Evolutionary conservation across 495 filamentous ascomycete species (phyloP).

Genomic region (Aspergillus ellipticus): DNA sequence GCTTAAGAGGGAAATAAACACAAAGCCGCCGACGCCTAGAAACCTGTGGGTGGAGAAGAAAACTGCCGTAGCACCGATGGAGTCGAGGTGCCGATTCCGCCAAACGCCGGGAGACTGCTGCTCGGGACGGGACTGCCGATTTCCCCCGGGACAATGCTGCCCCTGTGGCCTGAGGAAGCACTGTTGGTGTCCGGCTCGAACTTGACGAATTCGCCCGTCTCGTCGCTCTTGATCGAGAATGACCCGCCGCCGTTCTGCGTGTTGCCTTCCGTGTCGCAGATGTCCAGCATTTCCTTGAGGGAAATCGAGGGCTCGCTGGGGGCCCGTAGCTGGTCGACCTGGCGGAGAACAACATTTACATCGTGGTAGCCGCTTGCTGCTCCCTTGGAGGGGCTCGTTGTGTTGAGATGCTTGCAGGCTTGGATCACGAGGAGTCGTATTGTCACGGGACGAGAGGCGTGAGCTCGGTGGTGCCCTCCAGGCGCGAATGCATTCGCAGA

Average conservation of each 20-base stretch:
- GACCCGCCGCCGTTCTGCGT: conserved; percentile 81
- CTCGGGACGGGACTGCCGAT: conserved; percentile 48
- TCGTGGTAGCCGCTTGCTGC: conserved; percentile 56
- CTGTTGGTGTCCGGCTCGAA: conserved; percentile 54
- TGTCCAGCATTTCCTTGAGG: conserved; percentile 74
- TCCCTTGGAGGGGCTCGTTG: conserved; percentile 30
- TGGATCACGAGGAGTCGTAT: conserved; percentile 57
- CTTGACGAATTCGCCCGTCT: conserved; percentile 53
- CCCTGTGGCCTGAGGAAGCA: conserved; percentile 35
- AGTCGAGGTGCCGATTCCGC: conserved; percentile 30
- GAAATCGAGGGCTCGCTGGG: conserved; percentile 55
- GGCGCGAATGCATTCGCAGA: conserved; percentile 50
- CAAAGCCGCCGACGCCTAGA: conserved; percentile 24
- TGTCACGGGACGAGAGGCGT: conserved; percentile 49
- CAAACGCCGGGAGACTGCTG: conserved; percentile 42
- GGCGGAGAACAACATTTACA: conserved; percentile 59
- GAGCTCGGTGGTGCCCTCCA: conserved; percentile 40
- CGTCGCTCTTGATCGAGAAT: conserved; percentile 61
- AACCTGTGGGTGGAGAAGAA: conserved; percentile 36
- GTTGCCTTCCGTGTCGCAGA: conserved; percentile 89
- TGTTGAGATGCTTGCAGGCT: conserved; percentile 55
- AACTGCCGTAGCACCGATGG: conserved; percentile 39
- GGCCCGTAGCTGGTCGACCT: conserved; percentile 59
- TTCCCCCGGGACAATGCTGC: conserved; percentile 45
- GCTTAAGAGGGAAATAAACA: conserved; percentile 4